Percentiles rank a stretch among this genome's conserved stretches.
Conservation (phyloP, 352 stramenopile genomes). For the Phytophthora capsici region DNA sequence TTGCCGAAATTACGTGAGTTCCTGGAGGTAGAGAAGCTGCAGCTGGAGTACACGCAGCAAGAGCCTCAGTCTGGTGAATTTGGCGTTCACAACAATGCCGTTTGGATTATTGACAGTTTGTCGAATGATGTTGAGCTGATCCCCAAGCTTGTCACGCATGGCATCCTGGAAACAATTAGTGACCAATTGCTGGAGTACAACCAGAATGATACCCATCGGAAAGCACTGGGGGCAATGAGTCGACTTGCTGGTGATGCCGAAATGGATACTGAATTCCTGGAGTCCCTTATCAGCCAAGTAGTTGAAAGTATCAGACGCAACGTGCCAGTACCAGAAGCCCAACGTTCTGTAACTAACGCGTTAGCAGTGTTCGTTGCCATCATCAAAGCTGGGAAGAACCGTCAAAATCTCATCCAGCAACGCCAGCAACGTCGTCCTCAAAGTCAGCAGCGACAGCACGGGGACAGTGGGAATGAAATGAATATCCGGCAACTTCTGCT, state of each 20-base stretch:
- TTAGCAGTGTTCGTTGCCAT: constrained; percentile 60
- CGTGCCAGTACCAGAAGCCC: constrained; percentile 38
- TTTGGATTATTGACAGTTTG: constrained; percentile 61
- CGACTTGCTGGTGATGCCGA: constrained; percentile 31
- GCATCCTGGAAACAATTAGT: constrained; percentile 53
- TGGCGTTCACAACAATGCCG: constrained; percentile 53
- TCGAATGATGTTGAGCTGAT: constrained; percentile 73
- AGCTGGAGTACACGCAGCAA: constrained; percentile 18
- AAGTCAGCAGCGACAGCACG: constrained; percentile 19
- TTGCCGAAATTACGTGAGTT: constrained; percentile 59
- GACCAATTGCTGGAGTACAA: constrained; percentile 46
- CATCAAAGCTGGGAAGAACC: constrained; percentile 32
- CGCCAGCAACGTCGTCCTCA: constrained; percentile 16
- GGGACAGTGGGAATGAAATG: constrained; percentile 4
- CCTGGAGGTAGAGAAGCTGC: constrained; percentile 29
- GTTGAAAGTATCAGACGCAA: constrained; percentile 48
- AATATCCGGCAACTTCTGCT: constrained; percentile 40
- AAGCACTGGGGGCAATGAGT: constrained; percentile 52
- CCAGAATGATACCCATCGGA: constrained; percentile 43
- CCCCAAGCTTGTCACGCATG: constrained; percentile 61
- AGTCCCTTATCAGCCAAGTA: constrained; percentile 25
- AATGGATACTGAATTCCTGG: constrained; percentile 13
- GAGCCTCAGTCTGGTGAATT: constrained; percentile 3
- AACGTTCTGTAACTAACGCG: constrained; percentile 47
- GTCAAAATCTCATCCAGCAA: constrained; percentile 31